phyloP scores from a whole-genome alignment of 305 asterid genomes.

The Salvia sclarea region DNA sequence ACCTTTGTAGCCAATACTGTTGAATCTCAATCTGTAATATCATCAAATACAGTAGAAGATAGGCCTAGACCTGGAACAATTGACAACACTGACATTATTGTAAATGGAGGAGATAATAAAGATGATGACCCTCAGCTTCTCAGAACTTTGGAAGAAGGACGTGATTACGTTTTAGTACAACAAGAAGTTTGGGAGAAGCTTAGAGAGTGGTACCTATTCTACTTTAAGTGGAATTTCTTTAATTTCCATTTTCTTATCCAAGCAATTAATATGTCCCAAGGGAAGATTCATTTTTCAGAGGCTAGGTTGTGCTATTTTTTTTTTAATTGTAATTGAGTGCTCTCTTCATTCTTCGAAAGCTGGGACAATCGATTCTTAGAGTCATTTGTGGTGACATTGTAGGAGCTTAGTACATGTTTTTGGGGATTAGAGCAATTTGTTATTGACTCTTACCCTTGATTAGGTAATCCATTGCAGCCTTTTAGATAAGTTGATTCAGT shows the following conservation, averaged over 20 bases:
- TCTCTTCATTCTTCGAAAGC: background rate
- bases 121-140: slow-evolving; percentile 64
- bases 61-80: slow-evolving; percentile 90
- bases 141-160: slow-evolving; percentile 64
- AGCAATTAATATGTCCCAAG: no score
- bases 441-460: background rate
- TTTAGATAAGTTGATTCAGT: no score
- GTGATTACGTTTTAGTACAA: slow-evolving; percentile 76
- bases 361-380: slow-evolving; percentile 4
- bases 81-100: slow-evolving; percentile 67
- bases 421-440: background rate
- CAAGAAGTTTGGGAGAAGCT: slow-evolving; percentile 79
- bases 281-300: no score
- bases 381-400: slow-evolving; percentile 4
- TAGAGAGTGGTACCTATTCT: no score
- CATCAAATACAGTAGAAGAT: slow-evolving; percentile 40
- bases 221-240: no score
- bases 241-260: no score
- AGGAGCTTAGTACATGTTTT: background rate
- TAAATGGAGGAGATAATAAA: slow-evolving; percentile 43
- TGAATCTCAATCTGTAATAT: slow-evolving; percentile 35
- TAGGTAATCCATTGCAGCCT: no score
- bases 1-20: slow-evolving; percentile 38
- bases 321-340: background rate
- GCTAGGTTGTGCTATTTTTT: no score